A percentile compares a stretch with the other conserved stretches of the same genome.
These are phyloP conservation scores for Diospyros lotus DNA, from an alignment of 148 eudicot species.

Conservation along the genomic window DNA sequence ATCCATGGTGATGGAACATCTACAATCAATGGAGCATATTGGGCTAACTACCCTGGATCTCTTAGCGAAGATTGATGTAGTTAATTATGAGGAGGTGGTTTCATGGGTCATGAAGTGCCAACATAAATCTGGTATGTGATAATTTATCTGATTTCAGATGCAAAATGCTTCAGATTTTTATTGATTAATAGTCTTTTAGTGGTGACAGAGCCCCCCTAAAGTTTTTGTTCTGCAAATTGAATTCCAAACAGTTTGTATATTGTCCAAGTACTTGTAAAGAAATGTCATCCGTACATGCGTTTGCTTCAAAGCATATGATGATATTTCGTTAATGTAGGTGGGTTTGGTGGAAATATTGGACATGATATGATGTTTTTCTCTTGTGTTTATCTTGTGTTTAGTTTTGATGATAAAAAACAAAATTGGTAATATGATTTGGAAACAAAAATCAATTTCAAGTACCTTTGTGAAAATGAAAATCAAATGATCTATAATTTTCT, in stretches of 20 bases:
- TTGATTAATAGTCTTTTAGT: background rate
- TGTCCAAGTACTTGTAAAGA: background rate
- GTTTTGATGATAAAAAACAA: too few species aligned
- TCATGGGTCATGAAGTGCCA: conserved; percentile 96
- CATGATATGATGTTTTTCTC: too few species aligned
- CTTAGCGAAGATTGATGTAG: conserved; percentile 65
- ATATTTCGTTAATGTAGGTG: conserved; percentile 50
- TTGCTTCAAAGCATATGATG: background rate
- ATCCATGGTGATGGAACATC: conserved; percentile 84
- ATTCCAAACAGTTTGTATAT: background rate
- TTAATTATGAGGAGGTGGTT: conserved; percentile 67
- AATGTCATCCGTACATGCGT: background rate
- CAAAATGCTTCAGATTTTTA: background rate
- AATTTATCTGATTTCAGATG: background rate
- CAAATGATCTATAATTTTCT: too few species aligned
- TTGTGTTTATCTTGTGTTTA: too few species aligned
- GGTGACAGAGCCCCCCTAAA: too few species aligned
- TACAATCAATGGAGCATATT: conserved; percentile 84
- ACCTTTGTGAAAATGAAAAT: too few species aligned
- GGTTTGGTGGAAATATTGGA: conserved; percentile 90
- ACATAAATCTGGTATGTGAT: conserved; percentile 69
- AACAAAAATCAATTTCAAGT: too few species aligned
- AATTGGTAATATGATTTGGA: too few species aligned
- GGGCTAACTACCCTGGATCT: conserved; percentile 87
- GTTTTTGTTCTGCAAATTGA: background rate